Evolutionary conservation across 192 early-diverging fungal species (phyloP), one percentile per base, ranked within the genome.

Genomic region (Mortierella hygrophila): DNA sequence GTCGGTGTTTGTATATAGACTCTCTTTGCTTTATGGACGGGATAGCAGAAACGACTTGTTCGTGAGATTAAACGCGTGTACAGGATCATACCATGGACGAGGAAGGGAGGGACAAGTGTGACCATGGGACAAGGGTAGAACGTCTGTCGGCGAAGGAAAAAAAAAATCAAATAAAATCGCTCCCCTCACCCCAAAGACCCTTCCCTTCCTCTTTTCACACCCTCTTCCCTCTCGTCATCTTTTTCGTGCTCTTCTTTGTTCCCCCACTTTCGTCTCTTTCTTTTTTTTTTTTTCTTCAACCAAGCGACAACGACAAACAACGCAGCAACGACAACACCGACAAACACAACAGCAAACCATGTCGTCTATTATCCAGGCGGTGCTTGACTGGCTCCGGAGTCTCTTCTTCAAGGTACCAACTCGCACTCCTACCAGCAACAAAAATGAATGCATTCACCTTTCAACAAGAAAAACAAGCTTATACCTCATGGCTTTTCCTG

Each of bases 351-450:
- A 68, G 9, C 26, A 77, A 35, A 70, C 38, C 37, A 94, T 94
- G 94, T 90, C 91, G 38, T 82, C 90, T 38, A 78, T 93, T 38
- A 80, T 93, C 55, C 90, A 91, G 68, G 92, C 92, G 49, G 70
- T 94, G 37, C 87, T 93, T 29, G 89, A 92, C 77, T 97, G 95
- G 95, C 90, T 97, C n/a, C 90, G 92, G 82, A 91, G 94, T 75
- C 88, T 97, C 52, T 97, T 97, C 82, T 97, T 93, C 89, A 95
- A 95, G 90, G 95, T 96, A 84, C 46, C 23, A 13, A 0, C 21
- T 44, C 4, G 37, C 40, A 32, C 42, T 7, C 3, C 10, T n/a
- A 44, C 18, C 15, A 46, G 44, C 29, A 8, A 54, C 32, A 52
- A 38, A 15, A 44, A 47, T 63, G 46, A 44, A 42, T 60, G 18